A percentile compares a stretch with the other conserved stretches of the same genome.
Conservation (phyloP, 805 yeast genomes). For the Candida krabiensis region DNA sequence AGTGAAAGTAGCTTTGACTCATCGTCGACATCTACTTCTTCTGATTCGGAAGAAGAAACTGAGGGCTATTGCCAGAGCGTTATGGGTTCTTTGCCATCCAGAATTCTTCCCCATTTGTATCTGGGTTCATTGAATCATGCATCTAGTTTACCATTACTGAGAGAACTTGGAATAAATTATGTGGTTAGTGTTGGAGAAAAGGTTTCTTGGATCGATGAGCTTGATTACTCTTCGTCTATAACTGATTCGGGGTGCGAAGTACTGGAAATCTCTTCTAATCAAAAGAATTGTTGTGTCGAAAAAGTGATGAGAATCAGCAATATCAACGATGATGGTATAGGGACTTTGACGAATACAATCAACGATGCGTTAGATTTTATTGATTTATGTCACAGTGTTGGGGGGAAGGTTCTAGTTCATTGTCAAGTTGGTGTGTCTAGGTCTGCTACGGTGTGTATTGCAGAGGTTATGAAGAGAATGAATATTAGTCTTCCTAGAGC, state of each 20-base stretch:
- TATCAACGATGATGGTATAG: slow-evolving; percentile 90
- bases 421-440: slow-evolving; percentile 96
- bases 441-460: slow-evolving; percentile 93
- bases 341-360: slow-evolving; percentile 62
- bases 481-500: slow-evolving; percentile 71
- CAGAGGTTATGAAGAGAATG: slow-evolving; percentile 85
- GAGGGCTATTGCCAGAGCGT: slow-evolving; percentile 35
- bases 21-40: slow-evolving; percentile 2
- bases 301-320: slow-evolving; percentile 65
- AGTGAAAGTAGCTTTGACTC: slow-evolving; percentile 4
- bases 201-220: slow-evolving; percentile 56
- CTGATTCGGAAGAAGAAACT: slow-evolving; percentile 5
- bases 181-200: slow-evolving; percentile 87
- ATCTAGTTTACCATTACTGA: slow-evolving; percentile 60
- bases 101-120: slow-evolving; percentile 79
- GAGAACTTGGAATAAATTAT: slow-evolving; percentile 64
- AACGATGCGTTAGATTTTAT: slow-evolving; percentile 66
- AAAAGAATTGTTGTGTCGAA: slow-evolving; percentile 34
- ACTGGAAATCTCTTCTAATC: slow-evolving; percentile 17
- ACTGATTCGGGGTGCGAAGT: slow-evolving; percentile 32
- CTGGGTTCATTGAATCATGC: slow-evolving; percentile 87
- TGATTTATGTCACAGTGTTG: slow-evolving; percentile 46
- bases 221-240: slow-evolving; percentile 15
- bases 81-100: slow-evolving; percentile 76
- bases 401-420: slow-evolving; percentile 70